Evolutionary conservation across 148 eudicot genomes (phyloP), one percentile per base, ranked within the genome.

Genomic region (Nepenthes mirabilis): DNA sequence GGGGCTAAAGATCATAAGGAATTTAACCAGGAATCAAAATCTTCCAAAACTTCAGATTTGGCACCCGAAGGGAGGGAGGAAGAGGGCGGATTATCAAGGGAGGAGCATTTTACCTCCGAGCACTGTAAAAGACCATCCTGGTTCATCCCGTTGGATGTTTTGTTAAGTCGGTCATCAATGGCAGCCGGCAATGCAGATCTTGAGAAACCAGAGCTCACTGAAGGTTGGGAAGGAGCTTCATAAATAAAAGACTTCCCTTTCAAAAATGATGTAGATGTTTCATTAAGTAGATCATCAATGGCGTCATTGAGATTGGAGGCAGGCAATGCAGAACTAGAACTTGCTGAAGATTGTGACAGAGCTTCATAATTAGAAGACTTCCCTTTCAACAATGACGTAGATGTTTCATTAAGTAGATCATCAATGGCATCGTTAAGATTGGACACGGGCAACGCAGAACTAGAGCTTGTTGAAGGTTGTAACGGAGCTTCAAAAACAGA

Each of bases 21-120:
- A 66, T 86, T 85, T 7, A 90, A 74, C 90, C 94, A 90, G 34
- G 95, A 79, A 75, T 86, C 95, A 63, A 90, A 90, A 71, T 90
- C 97, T 64, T 86, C 95, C 52, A 84, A 47, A n/a, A 61, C 74
- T 61, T 78, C 65, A 34, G 88, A 70, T 45, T 84, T 84, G 4
- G 84, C 69, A 65, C 11, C 37, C 55, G 84, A 71, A 51, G 63
- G 45, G 5, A 67, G 34, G 6, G 73, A 62, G 52, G 76, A 57
- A 14, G 83, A 68, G 7, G 72, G 33, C 9, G 36, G 43, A 33
- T 37, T 55, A 63, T 55, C 57, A 11, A 34, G 47, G 14, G 63
- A 47, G 43, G 55, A 23, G 14, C 62, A 34, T 36, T 60, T 70
- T 55, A 65, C 64, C 50, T 59, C 75, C 13, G 55, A 14, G 11